A percentile compares a stretch with the other conserved stretches of the same genome.
Conservation (phyloP, 805 yeast species). For the Yarrowia sp. region DNA sequence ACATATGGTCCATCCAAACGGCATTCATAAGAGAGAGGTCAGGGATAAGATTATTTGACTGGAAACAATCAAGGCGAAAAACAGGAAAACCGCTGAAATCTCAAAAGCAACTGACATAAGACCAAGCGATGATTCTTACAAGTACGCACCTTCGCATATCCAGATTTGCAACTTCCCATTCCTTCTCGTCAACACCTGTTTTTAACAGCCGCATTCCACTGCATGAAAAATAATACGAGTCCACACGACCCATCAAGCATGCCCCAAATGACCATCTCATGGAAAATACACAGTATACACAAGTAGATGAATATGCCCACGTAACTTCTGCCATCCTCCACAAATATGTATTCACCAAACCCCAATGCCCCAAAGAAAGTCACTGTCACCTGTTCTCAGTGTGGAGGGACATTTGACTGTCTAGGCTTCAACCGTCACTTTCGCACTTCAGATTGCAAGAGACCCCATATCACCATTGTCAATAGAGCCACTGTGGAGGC, state of each 20-base stretch:
- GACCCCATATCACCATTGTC: neutral
- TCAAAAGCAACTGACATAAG: too few relatives aligned
- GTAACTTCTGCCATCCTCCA: neutral
- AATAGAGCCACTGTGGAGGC: neutral
- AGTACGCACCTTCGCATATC: too few relatives aligned
- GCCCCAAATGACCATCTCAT: neutral
- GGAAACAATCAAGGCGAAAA: too few relatives aligned
- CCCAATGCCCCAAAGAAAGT: slow-evolving; percentile 1
- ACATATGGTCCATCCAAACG: too few relatives aligned
- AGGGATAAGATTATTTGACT: too few relatives aligned
- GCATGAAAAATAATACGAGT: too few relatives aligned
- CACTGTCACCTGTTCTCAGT: slow-evolving; percentile 17
- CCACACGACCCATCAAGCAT: neutral
- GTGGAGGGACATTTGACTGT: neutral
- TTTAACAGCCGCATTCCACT: too few relatives aligned
- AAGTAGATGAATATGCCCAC: neutral
- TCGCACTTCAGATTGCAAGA: slow-evolving; percentile 9
- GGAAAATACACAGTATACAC: neutral
- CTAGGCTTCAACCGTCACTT: slow-evolving; percentile 21
- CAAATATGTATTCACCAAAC: neutral
- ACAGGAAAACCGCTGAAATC: too few relatives aligned
- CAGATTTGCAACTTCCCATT: too few relatives aligned
- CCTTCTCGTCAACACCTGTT: too few relatives aligned
- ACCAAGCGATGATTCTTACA: too few relatives aligned
- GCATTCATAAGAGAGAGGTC: too few relatives aligned